These are phyloP conservation scores for Podaxis sp. DNA, from an alignment of 768 basidiomycete species.

Conservation along the genomic window DNA sequence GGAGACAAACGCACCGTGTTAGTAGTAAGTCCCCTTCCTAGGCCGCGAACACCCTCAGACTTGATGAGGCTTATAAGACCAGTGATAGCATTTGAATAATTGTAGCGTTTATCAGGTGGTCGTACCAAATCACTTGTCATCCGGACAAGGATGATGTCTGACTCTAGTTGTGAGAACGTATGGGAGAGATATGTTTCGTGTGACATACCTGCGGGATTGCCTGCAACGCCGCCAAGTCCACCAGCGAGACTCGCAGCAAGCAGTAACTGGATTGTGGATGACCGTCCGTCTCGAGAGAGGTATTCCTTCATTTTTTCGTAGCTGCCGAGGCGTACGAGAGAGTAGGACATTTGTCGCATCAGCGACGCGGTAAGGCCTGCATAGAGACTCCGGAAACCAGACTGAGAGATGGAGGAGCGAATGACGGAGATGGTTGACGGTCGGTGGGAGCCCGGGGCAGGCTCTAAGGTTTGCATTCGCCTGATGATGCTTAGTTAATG, in stretches of 20 bases:
- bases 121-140: slow-evolving; percentile 88
- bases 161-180: not conserved
- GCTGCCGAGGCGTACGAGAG: slow-evolving; percentile 77
- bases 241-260: slow-evolving; percentile 71
- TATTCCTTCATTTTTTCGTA: slow-evolving; percentile 76
- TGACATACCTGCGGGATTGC: slow-evolving; percentile 73
- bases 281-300: slow-evolving; percentile 47
- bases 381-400: slow-evolving; percentile 74
- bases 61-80: slow-evolving; percentile 66
- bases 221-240: slow-evolving; percentile 77
- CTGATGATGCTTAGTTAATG: slow-evolving; percentile 30
- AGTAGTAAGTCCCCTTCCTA: slow-evolving; percentile 73
- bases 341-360: slow-evolving; percentile 90
- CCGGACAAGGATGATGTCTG: slow-evolving; percentile 73
- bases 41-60: slow-evolving; percentile 67
- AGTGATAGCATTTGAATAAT: slow-evolving; percentile 75
- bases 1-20: slow-evolving; percentile 56
- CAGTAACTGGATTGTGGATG: slow-evolving; percentile 56
- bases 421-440: slow-evolving; percentile 69
- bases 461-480: slow-evolving; percentile 76
- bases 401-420: slow-evolving; percentile 58
- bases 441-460: slow-evolving; percentile 42
- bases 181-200: not conserved
- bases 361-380: slow-evolving; percentile 81
- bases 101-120: slow-evolving; percentile 69